Evolutionary conservation across 352 stramenopile species (phyloP).

Genomic region (Phytophthora uliginosa): DNA sequence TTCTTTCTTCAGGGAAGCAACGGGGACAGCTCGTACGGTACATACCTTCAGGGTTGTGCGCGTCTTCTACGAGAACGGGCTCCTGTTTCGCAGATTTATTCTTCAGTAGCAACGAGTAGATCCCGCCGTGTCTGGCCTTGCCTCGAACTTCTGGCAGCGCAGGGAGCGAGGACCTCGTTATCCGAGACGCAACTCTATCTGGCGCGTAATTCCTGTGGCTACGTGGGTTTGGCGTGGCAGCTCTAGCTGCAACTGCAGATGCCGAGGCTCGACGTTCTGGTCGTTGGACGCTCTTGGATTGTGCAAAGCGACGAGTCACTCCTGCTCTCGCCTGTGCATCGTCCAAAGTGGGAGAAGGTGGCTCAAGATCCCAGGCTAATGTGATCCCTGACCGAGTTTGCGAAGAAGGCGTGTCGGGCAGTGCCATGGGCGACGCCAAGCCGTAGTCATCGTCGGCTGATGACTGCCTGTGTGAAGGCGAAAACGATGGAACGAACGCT

Average conservation of each 20-base stretch:
- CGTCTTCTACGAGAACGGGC: constrained; percentile 66
- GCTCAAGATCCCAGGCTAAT: constrained; percentile 37
- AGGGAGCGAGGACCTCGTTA: constrained; percentile 25
- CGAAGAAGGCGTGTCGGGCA: constrained; percentile 57
- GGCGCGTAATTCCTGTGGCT: constrained; percentile 27
- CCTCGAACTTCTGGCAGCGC: constrained; percentile 44
- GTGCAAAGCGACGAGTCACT: constrained; percentile 12
- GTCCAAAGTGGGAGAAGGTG: constrained; percentile 31
- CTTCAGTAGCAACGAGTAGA: constrained; percentile 84
- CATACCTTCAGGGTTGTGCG: constrained; percentile 34
- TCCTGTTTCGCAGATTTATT: constrained; percentile 59
- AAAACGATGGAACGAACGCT: constrained; percentile 48
- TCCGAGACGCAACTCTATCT: constrained; percentile 16
- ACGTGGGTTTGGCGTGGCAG: constrained; percentile 37
- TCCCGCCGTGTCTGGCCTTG: constrained; percentile 79
- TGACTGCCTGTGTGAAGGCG: constrained; percentile 42
- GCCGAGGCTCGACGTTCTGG: constrained; percentile 23
- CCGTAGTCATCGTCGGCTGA: constrained; percentile 63
- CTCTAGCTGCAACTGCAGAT: constrained; percentile 12
- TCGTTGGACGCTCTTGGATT: constrained; percentile 37
- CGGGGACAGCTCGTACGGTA: neutral
- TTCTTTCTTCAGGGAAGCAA: neutral
- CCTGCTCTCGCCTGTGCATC: constrained; percentile 16
- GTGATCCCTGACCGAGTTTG: constrained; percentile 20
- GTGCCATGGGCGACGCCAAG: constrained; percentile 68